These are phyloP conservation scores for Trichophyton equinum DNA, from an alignment of 2,329 filamentous ascomycete genomes.

Conservation along the genomic window DNA sequence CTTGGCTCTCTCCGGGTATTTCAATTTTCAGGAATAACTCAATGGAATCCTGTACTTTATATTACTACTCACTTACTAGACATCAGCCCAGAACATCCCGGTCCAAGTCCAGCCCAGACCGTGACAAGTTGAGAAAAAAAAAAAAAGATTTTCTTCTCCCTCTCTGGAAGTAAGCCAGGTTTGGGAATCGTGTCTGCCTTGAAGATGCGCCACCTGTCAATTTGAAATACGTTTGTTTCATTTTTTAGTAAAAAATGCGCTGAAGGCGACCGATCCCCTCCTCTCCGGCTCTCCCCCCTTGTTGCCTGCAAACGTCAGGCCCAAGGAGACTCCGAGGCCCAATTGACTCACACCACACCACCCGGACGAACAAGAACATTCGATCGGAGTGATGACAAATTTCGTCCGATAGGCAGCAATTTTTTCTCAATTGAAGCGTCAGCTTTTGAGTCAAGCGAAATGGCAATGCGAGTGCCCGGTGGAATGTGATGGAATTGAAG, in stretches of 20 bases:
- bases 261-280: no score
- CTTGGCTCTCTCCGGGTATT: no score
- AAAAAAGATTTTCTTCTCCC: not conserved
- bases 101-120: not conserved
- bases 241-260: no score
- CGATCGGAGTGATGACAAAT: not conserved
- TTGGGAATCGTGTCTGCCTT: constrained; percentile 1
- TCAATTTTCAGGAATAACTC: no score
- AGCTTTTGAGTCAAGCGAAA: no score
- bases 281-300: no score
- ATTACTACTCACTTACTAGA: no score
- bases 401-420: not conserved
- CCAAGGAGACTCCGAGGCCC: not conserved
- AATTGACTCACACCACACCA: not conserved
- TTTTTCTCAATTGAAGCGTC: not conserved
- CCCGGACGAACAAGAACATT: not conserved
- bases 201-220: not conserved
- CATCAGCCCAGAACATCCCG: not conserved
- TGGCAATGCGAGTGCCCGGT: no score
- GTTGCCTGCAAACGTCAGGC: not conserved
- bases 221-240: not conserved
- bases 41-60: not conserved
- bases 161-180: not conserved
- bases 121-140: not conserved
- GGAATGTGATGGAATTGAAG: not conserved